These are phyloP conservation scores for Mucor mucedo DNA, from an alignment of 371 early-diverging fungal species.

Conservation along the genomic window DNA sequence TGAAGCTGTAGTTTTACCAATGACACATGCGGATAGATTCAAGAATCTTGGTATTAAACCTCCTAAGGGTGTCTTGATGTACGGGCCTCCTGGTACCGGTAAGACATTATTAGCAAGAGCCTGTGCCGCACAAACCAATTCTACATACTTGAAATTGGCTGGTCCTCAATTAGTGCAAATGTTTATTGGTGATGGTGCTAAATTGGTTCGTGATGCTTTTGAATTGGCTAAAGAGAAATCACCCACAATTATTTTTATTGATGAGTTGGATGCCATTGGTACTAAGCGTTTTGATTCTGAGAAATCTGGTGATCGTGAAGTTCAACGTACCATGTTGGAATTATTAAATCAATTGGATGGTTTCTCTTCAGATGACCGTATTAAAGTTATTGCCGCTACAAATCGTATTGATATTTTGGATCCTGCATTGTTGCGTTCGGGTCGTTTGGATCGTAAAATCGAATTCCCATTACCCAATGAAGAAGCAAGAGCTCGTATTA, in stretches of 20 bases:
- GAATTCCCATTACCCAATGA: slow-evolving; percentile 99
- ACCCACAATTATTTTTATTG: slow-evolving; percentile 99
- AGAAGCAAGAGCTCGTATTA: slow-evolving; percentile 98
- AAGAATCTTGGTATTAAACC: slow-evolving; percentile 97
- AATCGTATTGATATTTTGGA: slow-evolving; percentile 99
- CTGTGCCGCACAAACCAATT: slow-evolving; percentile 97
- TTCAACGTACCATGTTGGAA: slow-evolving; percentile 99
- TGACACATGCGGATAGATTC: slow-evolving; percentile 97
- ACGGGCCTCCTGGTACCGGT: slow-evolving; percentile 98
- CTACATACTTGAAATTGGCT: slow-evolving; percentile 96
- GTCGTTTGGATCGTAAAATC: slow-evolving; percentile 99
- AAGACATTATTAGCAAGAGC: slow-evolving; percentile 98
- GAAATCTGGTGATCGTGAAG: slow-evolving; percentile 99
- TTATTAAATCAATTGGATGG: slow-evolving; percentile 99
- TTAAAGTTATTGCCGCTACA: slow-evolving; percentile 99
- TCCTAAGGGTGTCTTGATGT: slow-evolving; percentile 99
- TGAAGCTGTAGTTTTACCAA: slow-evolving; percentile 98
- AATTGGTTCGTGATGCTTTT: slow-evolving; percentile 99
- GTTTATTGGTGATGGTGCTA: slow-evolving; percentile 99
- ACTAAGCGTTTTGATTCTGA: slow-evolving; percentile 99
- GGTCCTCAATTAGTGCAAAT: slow-evolving; percentile 99
- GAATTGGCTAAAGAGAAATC: slow-evolving; percentile 98
- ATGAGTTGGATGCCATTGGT: slow-evolving; percentile 99
- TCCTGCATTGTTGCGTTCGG: slow-evolving; percentile 99
- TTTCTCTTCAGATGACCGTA: slow-evolving; percentile 94